Base-by-base conservation (phyloP, 2,329 filamentous ascomycete genomes). In the Capronia americana region DNA sequence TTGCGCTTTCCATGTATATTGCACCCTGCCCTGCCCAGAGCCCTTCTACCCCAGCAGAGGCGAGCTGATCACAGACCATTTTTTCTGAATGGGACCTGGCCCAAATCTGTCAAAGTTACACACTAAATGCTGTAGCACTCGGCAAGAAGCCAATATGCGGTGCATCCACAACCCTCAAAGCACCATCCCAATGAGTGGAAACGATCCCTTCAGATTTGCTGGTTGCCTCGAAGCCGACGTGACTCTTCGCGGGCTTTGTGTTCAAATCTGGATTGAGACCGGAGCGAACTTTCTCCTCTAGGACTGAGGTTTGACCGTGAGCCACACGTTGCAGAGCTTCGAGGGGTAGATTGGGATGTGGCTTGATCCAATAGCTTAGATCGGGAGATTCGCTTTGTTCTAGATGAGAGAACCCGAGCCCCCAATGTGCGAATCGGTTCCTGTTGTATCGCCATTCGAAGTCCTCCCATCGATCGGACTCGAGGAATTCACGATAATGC, bases 401-500 rank as follows among this genome's bases (percentile, higher is more conserved):
- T 12, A 14, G 34, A 14, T 41, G 34, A 17, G 34, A 41, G 34
- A 41, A 41, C 12, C 34, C 34, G 34, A 41, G 14, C 17, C 34
- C 34, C 34, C 34, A 41, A 41, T 41, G 14, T 2, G 34, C 34
- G 34, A 41, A 41, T 41, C 34, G 14, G 14, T 65, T 65, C 12
- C 58, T 44, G 20, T 60, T 23, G 51, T 73, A 74, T 14, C 50
- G 60, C 23, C 73, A 54, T 14, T 73, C 57, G 51, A 73, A 75
- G 57, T 75, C 73, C 28, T 75, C 73, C 1, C 44, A 58, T 14
- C 72, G 68, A 1, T 71, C 41, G 24, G 68, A 58, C 7, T 61
- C 34, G 54, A 74, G 51, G 2, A 69, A 64, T 44, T 74, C 71
- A 3, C 69, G 63, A 41, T 72, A 76, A 41, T 74, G 71, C 3